Evolutionary conservation across 2,329 filamentous ascomycete genomes (phyloP), one percentile per base, ranked within the genome.

Genomic region (Zymoseptoria passerinii): DNA sequence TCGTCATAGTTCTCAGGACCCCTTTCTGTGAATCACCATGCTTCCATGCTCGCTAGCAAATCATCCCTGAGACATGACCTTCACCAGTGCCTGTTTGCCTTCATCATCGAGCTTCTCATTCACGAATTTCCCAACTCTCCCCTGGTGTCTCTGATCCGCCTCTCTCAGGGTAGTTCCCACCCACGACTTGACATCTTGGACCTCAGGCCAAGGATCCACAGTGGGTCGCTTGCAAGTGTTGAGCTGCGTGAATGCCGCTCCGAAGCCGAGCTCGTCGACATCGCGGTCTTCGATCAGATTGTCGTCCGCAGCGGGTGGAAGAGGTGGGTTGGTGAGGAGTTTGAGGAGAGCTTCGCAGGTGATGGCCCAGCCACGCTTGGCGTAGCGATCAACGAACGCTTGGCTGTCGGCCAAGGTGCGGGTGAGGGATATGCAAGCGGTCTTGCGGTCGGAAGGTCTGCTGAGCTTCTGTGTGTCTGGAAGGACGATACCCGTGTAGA

Each of bases 201-300:
- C 85, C 61, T 96, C 88, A 0, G 92, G 88, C 78, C 91, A 97
- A 19, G 92, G 88, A 71, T 97, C 94, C 54, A 80, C 81, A 1
- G 83, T 76, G 3, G 83, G 78, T 59, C 85, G 85, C 72, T 87
- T 90, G 77, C 92, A 94, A 0, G 92, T 96, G 76, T 92, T 95
- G 62, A 99, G 82, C 29, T 89, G 87, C 0, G 94, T 97, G 75
- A 95, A 99, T 8, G 91, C 92, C 64, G 96, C 86, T 27, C 94
- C 94, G 70, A 99, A 99, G 28, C 90, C 87, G 65, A 96, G 85
- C 72, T 99, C 94, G 68, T 99, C 94, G 27, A 96, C 89, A 68
- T 97, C 92, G 2, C 90, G 86, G 71, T 97, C 94, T 9, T 85
- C 83, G 63, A 95, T 86, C 54, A 89, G 77, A 65, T 95, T 90